Percentiles rank a stretch among this genome's conserved stretches.
phyloP scores from a whole-genome alignment of 2,329 filamentous ascomycete species.

The Alternaria infectoria region DNA sequence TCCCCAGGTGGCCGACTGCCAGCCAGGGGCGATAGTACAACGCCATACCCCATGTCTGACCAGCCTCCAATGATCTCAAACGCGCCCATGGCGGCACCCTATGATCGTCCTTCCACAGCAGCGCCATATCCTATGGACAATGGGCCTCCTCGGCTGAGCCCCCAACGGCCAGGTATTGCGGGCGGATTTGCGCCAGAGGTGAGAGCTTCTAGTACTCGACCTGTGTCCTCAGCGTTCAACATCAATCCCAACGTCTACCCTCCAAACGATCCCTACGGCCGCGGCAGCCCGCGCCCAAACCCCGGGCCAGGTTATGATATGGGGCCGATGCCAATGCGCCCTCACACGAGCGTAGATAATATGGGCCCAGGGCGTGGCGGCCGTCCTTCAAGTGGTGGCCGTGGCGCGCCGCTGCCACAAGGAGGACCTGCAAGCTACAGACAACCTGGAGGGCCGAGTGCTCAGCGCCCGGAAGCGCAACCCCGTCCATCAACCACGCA shows the following conservation, averaged over 20 bases:
- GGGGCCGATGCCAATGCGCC: conserved; percentile 43
- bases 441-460: conserved; percentile 48
- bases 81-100: conserved; percentile 33
- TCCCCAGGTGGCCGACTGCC: conserved; percentile 36
- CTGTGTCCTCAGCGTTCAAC: conserved; percentile 57
- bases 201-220: conserved; percentile 58
- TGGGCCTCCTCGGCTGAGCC: conserved; percentile 57
- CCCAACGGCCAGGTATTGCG: conserved; percentile 37
- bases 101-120: conserved; percentile 58
- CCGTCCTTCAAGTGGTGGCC: conserved; percentile 35
- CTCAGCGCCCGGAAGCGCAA: conserved; percentile 43
- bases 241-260: conserved; percentile 55
- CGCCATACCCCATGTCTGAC: conserved; percentile 54
- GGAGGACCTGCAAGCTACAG: conserved; percentile 44
- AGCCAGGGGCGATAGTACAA: conserved; percentile 43
- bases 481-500: conserved; percentile 49
- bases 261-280: conserved; percentile 37
- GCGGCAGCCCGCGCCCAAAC: conserved; percentile 32
- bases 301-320: conserved; percentile 31
- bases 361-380: conserved; percentile 44
- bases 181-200: conserved; percentile 55
- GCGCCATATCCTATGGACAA: conserved; percentile 77
- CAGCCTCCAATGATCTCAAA: conserved; percentile 44
- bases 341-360: conserved; percentile 46
- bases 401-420: conserved; percentile 37